These are phyloP conservation scores for Lonicera japonica DNA, from an alignment of 129 eudicot genomes.

Conservation along the genomic window DNA sequence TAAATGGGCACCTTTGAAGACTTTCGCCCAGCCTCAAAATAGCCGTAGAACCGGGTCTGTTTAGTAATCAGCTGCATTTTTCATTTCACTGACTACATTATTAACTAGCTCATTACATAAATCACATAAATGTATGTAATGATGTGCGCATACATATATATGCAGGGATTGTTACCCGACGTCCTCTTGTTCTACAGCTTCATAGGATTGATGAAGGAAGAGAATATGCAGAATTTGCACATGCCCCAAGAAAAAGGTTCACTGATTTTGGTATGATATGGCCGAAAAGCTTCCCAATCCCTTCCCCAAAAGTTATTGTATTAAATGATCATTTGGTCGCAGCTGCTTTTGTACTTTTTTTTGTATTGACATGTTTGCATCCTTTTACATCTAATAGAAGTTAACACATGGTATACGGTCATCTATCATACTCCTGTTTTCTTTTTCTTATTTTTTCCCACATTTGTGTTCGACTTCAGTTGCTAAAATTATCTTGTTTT, in stretches of 20 bases:
- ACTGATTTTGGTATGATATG: conserved; percentile 69
- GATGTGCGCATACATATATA: neutral
- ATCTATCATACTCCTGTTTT: neutral
- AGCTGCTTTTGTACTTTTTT: neutral
- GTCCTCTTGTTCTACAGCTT: conserved; percentile 97
- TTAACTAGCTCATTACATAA: neutral
- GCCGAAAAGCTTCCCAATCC: neutral
- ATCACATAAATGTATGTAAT: neutral
- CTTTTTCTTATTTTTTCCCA: too few relatives aligned
- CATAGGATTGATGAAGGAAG: conserved; percentile 70
- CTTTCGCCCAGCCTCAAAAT: too few relatives aligned
- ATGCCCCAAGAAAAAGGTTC: conserved; percentile 63
- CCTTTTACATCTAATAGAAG: neutral
- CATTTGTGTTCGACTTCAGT: neutral
- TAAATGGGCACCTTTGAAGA: too few relatives aligned
- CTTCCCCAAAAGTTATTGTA: neutral
- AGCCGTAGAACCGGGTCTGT: too few relatives aligned
- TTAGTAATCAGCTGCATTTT: neutral
- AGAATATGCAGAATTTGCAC: conserved; percentile 97
- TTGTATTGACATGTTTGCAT: neutral
- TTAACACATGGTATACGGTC: neutral
- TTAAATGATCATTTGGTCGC: neutral
- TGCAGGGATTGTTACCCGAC: conserved; percentile 95
- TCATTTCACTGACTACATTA: neutral
- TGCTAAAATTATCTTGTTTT: conserved; percentile 1